Percentiles rank a stretch among this genome's conserved stretches.
phyloP scores from a whole-genome alignment of 2,329 filamentous ascomycete genomes.

The Akanthomyces muscarius region DNA sequence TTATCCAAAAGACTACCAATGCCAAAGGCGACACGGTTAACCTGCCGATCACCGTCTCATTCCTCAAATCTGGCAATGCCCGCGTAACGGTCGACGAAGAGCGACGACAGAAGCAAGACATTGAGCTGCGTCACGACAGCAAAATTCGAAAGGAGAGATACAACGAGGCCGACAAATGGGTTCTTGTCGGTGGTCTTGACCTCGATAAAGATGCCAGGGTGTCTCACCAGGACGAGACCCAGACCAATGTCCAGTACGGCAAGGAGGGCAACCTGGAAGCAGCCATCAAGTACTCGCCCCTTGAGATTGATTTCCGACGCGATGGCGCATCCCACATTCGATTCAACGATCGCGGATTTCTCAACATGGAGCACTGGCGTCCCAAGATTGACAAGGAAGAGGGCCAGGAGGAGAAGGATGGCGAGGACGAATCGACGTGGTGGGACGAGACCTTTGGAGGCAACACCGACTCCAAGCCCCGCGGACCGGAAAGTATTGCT shows the following conservation, averaged over 20 bases:
- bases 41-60: conserved; percentile 79
- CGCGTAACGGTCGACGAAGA: conserved; percentile 90
- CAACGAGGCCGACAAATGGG: conserved; percentile 84
- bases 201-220: conserved; percentile 69
- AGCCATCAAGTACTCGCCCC: conserved; percentile 76
- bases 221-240: conserved; percentile 59
- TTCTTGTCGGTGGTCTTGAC: conserved; percentile 75
- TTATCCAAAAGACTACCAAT: conserved; percentile 74
- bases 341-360: conserved; percentile 81
- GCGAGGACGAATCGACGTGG: conserved; percentile 83
- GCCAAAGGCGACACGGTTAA: conserved; percentile 62
- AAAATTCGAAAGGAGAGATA: conserved; percentile 86
- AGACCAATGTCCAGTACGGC: conserved; percentile 76
- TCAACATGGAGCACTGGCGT: conserved; percentile 96
- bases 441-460: conserved; percentile 97
- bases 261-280: conserved; percentile 73
- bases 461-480: conserved; percentile 92
- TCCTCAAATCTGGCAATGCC: conserved; percentile 84
- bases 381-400: conserved; percentile 68
- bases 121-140: conserved; percentile 81
- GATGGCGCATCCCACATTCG: conserved; percentile 79
- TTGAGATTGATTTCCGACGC: conserved; percentile 80
- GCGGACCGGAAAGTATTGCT: conserved; percentile 85
- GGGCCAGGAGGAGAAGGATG: conserved; percentile 43
- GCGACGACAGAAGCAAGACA: conserved; percentile 80